A percentile compares a stretch with the other conserved stretches of the same genome.
phyloP scores from a whole-genome alignment of 208 protist species.

The Trypanosoma caninum region DNA sequence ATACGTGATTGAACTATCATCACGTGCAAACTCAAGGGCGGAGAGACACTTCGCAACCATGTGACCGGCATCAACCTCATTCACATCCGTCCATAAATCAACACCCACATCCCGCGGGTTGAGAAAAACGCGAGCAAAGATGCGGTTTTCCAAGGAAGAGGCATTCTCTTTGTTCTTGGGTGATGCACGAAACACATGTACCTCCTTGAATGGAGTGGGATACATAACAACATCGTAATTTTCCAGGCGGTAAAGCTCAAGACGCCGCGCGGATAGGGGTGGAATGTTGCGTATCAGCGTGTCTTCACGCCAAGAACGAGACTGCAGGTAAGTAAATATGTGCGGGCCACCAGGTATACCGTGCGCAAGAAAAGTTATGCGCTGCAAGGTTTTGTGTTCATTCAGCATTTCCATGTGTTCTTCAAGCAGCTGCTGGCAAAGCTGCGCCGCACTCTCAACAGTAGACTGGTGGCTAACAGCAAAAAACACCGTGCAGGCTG shows the following conservation, averaged over 20 bases:
- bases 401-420: slow-evolving; percentile 33
- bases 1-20: slow-evolving; percentile 61
- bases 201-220: slow-evolving; percentile 77
- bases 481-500: slow-evolving; percentile 63
- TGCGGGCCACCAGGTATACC: slow-evolving; percentile 67
- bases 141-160: slow-evolving; percentile 73
- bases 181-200: slow-evolving; percentile 90
- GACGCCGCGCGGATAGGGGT: slow-evolving; percentile 92
- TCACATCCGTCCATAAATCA: slow-evolving; percentile 64
- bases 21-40: slow-evolving; percentile 70
- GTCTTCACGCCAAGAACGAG: slow-evolving; percentile 72
- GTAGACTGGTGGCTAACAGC: slow-evolving; percentile 42
- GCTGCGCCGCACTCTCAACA: slow-evolving; percentile 36
- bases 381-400: slow-evolving; percentile 30
- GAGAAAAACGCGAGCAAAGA: slow-evolving; percentile 93
- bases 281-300: slow-evolving; percentile 93
- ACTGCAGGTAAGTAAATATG: slow-evolving; percentile 91
- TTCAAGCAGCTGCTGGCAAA: slow-evolving; percentile 47
- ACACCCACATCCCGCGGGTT: slow-evolving; percentile 82
- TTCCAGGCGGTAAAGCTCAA: slow-evolving; percentile 91
- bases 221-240: slow-evolving; percentile 93
- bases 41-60: slow-evolving; percentile 74
- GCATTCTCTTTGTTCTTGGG: slow-evolving; percentile 65
- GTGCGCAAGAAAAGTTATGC: slow-evolving; percentile 72
- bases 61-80: slow-evolving; percentile 71